Base-by-base conservation (phyloP, 768 basidiomycete genomes). In the Xerocomellus amylosporus region DNA sequence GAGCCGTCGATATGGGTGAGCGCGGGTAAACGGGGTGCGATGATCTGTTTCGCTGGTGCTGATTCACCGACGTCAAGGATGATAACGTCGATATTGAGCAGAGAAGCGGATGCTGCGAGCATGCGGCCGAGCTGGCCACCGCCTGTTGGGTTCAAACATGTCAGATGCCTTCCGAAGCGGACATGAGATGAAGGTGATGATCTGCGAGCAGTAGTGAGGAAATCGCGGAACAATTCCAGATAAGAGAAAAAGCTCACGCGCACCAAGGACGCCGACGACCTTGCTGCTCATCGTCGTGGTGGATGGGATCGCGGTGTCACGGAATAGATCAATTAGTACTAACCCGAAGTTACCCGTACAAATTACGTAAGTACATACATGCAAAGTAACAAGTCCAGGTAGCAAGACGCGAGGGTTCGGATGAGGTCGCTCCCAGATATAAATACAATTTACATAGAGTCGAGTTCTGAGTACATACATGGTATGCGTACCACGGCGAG, bases 81-180 rank as follows among this genome's bases (percentile, higher is more conserved):
- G 31, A 93, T 72, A 17, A 95, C 75, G 38, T 87, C 82, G 62
- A 97, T 78, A 64, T 93, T 90, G 46, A 98, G 80, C 31, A 93
- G 79, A 3, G 94, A 87, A 4, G 96, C 95, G 0, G 95, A 86
- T 31, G 87, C 86, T 5, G 88, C 90, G 14, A 99, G 81, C 97
- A 99, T 99, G 22, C 96, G 92, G 24, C 96, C 96, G 24, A 99
- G 84, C 73, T 98, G 96, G 58, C 96, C 95, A 36, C 97, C 97
- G 58, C 96, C 96, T 95, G 55, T 61, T 15, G 26, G 31, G 19
- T 30, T 31, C 19, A 48, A 46, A 34, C 9, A 26, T 30, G 36
- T 55, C 12, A 64, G 54, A 37, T 52, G 42, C 31, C 31, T 34
- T 20, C 22, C 31, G 40, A 20, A 14, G 37, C 4, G 22, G 17